These are phyloP conservation scores for Knufia fluminis DNA, from an alignment of 2,329 filamentous ascomycete genomes.

Conservation along the genomic window DNA sequence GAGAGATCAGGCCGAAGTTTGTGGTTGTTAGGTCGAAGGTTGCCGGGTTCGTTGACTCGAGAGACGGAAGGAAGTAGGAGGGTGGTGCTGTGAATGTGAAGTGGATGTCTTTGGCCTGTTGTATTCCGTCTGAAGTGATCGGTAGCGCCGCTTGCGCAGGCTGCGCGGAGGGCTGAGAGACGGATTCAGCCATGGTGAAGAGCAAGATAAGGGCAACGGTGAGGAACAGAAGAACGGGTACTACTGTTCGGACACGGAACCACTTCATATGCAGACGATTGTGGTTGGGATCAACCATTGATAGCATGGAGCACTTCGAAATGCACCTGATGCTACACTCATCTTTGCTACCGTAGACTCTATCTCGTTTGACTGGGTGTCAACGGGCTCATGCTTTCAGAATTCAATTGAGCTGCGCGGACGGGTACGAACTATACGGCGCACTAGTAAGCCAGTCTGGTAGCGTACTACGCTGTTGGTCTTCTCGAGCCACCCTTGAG, in stretches of 20 bases:
- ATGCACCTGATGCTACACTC: too few relatives aligned
- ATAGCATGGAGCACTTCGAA: too few relatives aligned
- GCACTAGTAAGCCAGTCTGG: too few relatives aligned
- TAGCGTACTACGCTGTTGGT: too few relatives aligned
- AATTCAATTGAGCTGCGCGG: too few relatives aligned
- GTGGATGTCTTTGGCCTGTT: neutral
- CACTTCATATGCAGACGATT: too few relatives aligned
- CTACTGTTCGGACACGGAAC: neutral
- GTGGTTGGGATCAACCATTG: too few relatives aligned
- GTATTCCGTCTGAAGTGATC: neutral
- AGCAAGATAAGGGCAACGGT: slow-evolving; percentile 11
- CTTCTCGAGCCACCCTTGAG: too few relatives aligned
- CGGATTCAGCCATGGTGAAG: slow-evolving; percentile 33
- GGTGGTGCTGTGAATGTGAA: slow-evolving; percentile 1
- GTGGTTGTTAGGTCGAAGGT: slow-evolving; percentile 9
- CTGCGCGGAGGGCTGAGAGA: slow-evolving; percentile 14
- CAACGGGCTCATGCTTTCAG: too few relatives aligned
- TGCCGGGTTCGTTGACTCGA: neutral
- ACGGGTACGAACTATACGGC: too few relatives aligned
- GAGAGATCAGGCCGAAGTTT: slow-evolving; percentile 43
- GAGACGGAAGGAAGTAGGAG: slow-evolving; percentile 8
- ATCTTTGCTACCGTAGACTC: too few relatives aligned
- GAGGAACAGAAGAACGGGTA: slow-evolving; percentile 15
- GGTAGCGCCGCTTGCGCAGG: neutral
- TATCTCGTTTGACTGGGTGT: too few relatives aligned